Percentiles rank a stretch among this genome's conserved stretches.
Evolutionary conservation across 2,329 filamentous ascomycete species (phyloP).

Genomic region (Fusarium sp.): DNA sequence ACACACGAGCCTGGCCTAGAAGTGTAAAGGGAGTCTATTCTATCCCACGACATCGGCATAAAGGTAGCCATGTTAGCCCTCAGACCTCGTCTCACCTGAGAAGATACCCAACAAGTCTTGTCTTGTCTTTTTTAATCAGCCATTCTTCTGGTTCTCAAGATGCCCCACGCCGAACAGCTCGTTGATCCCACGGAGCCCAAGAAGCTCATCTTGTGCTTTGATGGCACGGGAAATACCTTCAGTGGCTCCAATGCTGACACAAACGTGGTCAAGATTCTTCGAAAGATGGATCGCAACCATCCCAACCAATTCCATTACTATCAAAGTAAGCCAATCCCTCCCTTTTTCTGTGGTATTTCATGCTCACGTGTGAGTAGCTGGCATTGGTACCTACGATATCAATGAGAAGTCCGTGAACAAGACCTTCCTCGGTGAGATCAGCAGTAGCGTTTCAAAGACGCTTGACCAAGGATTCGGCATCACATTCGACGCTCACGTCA

Average conservation of each 20-base stretch:
- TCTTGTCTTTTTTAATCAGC: neutral
- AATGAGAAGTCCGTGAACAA: conserved; percentile 60
- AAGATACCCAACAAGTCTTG: neutral
- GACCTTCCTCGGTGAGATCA: conserved; percentile 52
- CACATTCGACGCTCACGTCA: conserved; percentile 66
- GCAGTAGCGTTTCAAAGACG: conserved; percentile 56
- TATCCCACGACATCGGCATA: conserved; percentile 13
- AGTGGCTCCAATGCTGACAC: conserved; percentile 64
- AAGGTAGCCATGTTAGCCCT: conserved; percentile 26
- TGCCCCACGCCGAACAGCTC: conserved; percentile 34
- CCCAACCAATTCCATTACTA: conserved; percentile 65
- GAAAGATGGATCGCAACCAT: conserved; percentile 61
- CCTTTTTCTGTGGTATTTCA: no score
- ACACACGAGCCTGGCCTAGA: neutral
- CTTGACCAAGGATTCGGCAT: conserved; percentile 62
- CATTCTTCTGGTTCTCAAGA: conserved; percentile 5
- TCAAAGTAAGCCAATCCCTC: conserved; percentile 55
- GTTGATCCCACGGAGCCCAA: conserved; percentile 46
- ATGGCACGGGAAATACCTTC: conserved; percentile 64
- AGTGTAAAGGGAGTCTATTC: neutral
- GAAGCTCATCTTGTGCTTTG: conserved; percentile 64
- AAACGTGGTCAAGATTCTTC: conserved; percentile 67
- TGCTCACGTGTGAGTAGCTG: conserved; percentile 51
- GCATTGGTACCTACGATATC: conserved; percentile 65
- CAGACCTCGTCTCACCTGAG: conserved; percentile 4